phyloP scores from a whole-genome alignment of 2,329 filamentous ascomycete species.

The Chaetomium strumarium region DNA sequence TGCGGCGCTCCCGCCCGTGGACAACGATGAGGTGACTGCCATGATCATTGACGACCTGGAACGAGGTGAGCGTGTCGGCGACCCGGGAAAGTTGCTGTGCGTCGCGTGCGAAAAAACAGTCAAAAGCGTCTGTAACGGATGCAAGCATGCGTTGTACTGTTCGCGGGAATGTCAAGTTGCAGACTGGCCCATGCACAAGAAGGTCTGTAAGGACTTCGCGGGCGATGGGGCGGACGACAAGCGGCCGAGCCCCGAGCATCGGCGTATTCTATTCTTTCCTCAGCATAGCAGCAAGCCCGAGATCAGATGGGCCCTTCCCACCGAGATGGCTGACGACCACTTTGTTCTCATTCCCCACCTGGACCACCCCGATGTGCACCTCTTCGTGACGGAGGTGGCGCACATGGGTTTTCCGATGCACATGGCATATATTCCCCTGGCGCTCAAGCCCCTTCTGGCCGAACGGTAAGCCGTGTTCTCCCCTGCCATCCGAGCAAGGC shows the following conservation, averaged over 20 bases:
- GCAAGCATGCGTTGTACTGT: constrained; percentile 13
- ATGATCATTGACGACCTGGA: not conserved
- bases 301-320: constrained; percentile 3
- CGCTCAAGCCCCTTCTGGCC: not conserved
- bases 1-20: not conserved
- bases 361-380: not conserved
- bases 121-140: not conserved
- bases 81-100: constrained; percentile 1
- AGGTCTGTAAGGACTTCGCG: constrained; percentile 11
- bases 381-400: not conserved
- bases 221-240: not conserved
- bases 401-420: not conserved
- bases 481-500: too few relatives aligned
- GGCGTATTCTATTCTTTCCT: constrained; percentile 12
- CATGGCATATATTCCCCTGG: not conserved
- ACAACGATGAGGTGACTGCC: not conserved
- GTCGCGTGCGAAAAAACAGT: constrained; percentile 4
- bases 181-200: constrained; percentile 16
- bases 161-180: constrained; percentile 8
- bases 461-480: constrained; percentile 2
- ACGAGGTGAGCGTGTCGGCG: not conserved
- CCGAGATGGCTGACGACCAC: not conserved
- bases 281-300: not conserved
- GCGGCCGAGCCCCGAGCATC: constrained; percentile 8
- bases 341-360: not conserved